Conservation (phyloP, 176 grass and related monocot genomes). For the Phragmites australis region DNA sequence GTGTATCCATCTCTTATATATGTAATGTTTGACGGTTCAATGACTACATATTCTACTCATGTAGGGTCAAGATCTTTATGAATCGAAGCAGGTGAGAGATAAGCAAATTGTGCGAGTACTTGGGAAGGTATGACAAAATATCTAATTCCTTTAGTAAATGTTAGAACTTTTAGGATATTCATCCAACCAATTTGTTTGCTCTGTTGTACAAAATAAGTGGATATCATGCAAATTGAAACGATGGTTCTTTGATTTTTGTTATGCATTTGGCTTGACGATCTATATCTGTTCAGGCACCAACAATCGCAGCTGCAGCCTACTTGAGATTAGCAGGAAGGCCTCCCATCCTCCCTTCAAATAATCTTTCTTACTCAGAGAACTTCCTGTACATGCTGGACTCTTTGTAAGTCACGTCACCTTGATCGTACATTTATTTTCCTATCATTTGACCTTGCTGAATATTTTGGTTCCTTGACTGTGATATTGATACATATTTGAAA, state of each 20-base stretch:
- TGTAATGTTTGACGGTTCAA: background rate
- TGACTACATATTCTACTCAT: conserved; percentile 31
- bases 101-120: conserved; percentile 95
- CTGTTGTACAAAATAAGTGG: background rate
- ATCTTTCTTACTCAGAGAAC: conserved; percentile 94
- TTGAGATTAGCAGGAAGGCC: conserved; percentile 92
- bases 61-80: conserved; percentile 93
- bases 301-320: conserved; percentile 93
- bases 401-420: conserved; percentile 57
- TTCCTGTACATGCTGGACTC: conserved; percentile 97
- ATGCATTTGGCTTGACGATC: background rate
- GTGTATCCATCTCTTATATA: background rate
- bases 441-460: background rate
- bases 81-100: conserved; percentile 86
- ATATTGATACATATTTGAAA: conserved; percentile 12
- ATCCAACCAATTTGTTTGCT: background rate
- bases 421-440: background rate
- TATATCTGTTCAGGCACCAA: conserved; percentile 56
- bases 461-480: background rate
- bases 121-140: conserved; percentile 67
- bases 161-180: background rate
- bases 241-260: conserved; percentile 8
- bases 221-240: conserved; percentile 11
- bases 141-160: conserved; percentile 26
- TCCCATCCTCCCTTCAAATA: conserved; percentile 76